Evolutionary conservation across 768 basidiomycete genomes (phyloP), one percentile per base, ranked within the genome.

Genomic region (Termitomyces sp.): DNA sequence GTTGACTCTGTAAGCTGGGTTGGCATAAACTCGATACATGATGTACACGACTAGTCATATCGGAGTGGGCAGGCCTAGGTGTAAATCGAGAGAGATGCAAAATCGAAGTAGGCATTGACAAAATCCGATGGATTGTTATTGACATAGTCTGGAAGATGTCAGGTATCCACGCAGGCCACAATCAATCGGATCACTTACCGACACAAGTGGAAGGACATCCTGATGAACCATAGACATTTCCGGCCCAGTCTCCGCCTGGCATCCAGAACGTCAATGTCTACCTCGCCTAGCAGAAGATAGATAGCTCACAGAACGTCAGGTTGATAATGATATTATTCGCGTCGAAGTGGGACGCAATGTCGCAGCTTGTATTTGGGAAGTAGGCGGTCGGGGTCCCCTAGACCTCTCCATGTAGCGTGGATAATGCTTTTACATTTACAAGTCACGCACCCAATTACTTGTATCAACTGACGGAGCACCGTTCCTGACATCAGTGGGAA

Each of bases 281-380:
- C 18, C 52, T 13, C 36, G 9, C 28, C 5, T 12, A 13, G 35
- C 9, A 5, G 20, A 23, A 64, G 50, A 56, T 23, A 23, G 23
- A 23, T 20, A 9, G 46, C 69, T 49, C 60, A 71, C 79, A 79
- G 53, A 79, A 71, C 1, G 77, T 78, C 36, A 80, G 61, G 59
- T 89, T 84, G 62, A 90, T 87, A 64, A 88, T 77, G 55, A 89
- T 86, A 61, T 84, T 85, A 65, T 87, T 77, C 16, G 74, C 64
- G 12, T 73, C 71, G 63, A 88, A 86, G 56, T 82, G 75, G 20
- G 77, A 74, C 20, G 72, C 68, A 49, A 92, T 75, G 65, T 90
- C 74, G 67, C 87, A 91, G 54, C 72, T 66, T 2, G 74, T 78
- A 66, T 82, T 79, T 6, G 87, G 86, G 74, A 87, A 89, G 62